These are phyloP conservation scores for Chrysochromulina parva DNA, from an alignment of 78 protist genomes.

Conservation along the genomic window DNA sequence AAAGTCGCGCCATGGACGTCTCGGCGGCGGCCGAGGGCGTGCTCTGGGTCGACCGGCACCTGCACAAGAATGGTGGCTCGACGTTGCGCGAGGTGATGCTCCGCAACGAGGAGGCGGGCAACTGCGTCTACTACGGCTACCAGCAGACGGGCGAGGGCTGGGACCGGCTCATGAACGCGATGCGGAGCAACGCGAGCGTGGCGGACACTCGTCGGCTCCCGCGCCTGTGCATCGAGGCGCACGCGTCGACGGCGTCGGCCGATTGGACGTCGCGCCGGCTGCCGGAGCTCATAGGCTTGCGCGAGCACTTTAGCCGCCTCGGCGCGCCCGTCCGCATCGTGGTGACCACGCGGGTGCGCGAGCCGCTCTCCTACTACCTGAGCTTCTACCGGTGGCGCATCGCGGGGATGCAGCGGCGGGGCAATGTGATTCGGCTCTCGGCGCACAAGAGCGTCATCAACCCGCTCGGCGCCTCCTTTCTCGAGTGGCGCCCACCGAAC, in stretches of 20 bases:
- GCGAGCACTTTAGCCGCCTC: not conserved
- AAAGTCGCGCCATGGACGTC: too few relatives aligned
- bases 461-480: not conserved
- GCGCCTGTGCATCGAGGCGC: not conserved
- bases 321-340: not conserved
- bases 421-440: too few relatives aligned
- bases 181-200: not conserved
- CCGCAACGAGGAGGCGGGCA: not conserved
- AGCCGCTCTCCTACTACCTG: conserved; percentile 7
- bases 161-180: not conserved
- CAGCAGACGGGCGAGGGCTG: not conserved
- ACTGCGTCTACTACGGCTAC: not conserved
- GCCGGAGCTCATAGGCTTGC: not conserved
- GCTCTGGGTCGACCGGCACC: not conserved
- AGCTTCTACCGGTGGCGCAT: not conserved
- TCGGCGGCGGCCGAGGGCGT: too few relatives aligned
- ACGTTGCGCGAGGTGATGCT: not conserved
- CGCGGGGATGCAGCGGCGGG: too few relatives aligned
- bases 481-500: not conserved
- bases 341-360: not conserved
- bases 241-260: not conserved
- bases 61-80: not conserved
- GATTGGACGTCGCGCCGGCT: not conserved
- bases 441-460: not conserved
- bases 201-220: not conserved